Conservation (phyloP, 2,329 filamentous ascomycete species). For the Monilinia fructicola region DNA sequence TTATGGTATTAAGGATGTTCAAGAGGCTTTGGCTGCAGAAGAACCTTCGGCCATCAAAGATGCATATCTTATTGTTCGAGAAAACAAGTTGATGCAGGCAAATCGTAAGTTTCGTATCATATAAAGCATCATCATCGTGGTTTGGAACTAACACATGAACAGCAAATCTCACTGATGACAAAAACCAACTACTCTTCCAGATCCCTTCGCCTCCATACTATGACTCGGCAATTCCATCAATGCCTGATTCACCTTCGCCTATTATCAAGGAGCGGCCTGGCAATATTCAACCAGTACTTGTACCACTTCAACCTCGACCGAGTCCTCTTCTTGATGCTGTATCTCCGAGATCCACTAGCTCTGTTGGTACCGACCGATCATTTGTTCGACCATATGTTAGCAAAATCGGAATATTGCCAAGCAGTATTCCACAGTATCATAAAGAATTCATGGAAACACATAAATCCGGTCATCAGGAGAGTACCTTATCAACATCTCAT, state of each 20-base stretch:
- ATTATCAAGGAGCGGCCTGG: conserved; percentile 18
- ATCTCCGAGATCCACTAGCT: conserved; percentile 40
- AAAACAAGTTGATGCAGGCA: conserved; percentile 95
- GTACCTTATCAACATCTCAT: conserved; percentile 42
- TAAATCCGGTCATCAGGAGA: conserved; percentile 52
- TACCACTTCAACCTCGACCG: conserved; percentile 28
- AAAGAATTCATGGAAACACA: conserved; percentile 81
- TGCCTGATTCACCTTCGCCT: conserved; percentile 8
- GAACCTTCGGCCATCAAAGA: conserved; percentile 99
- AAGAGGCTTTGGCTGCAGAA: conserved; percentile 85
- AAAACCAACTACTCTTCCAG: conserved; percentile 48
- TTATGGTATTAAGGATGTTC: conserved; percentile 90
- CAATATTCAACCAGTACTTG: conserved; percentile 11
- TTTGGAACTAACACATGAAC: conserved; percentile 27
- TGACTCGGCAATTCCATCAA: conserved; percentile 38
- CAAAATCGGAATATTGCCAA: conserved; percentile 89
- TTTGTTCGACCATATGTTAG: conserved; percentile 51
- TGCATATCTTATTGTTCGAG: conserved; percentile 94
- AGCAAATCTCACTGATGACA: conserved; percentile 40
- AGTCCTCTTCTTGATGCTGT: conserved; percentile 36
- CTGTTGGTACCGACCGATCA: conserved; percentile 38
- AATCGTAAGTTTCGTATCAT: conserved; percentile 66
- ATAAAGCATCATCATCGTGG: not conserved
- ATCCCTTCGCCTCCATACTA: conserved; percentile 56
- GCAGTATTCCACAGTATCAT: conserved; percentile 87